Conservation (phyloP, 129 eudicot species). For the Escallonia herrerae region DNA sequence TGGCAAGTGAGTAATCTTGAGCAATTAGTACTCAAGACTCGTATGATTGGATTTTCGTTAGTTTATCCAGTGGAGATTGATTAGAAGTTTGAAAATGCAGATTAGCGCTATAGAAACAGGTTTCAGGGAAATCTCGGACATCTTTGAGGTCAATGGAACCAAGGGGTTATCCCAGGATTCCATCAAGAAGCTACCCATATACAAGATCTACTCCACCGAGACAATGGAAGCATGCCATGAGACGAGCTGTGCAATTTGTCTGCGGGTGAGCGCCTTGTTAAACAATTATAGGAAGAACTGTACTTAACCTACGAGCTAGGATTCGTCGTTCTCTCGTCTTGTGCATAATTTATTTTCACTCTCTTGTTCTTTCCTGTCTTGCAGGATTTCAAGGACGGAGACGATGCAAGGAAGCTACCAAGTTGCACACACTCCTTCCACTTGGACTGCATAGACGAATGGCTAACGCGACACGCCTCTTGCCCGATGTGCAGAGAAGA, state of each 20-base stretch:
- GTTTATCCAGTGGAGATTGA: too few species aligned
- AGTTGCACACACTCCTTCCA: conserved; percentile 60
- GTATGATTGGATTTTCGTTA: too few species aligned
- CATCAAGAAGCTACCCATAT: conserved; percentile 41
- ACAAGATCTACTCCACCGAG: conserved; percentile 13
- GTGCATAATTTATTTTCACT: too few species aligned
- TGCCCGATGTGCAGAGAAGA: conserved; percentile 69
- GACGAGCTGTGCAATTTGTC: conserved; percentile 48
- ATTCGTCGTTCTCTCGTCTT: too few species aligned
- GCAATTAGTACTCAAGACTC: too few species aligned
- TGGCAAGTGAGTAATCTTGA: conserved; percentile 52
- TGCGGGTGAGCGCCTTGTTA: conserved; percentile 20
- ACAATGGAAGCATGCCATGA: conserved; percentile 12
- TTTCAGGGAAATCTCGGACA: conserved; percentile 45
- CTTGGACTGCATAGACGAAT: conserved; percentile 56
- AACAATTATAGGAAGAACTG: not conserved
- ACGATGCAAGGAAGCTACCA: conserved; percentile 41
- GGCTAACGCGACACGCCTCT: conserved; percentile 54
- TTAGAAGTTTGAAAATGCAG: conserved; percentile 23
- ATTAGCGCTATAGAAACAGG: conserved; percentile 39
- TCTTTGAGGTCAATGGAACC: conserved; percentile 31
- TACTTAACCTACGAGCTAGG: too few species aligned
- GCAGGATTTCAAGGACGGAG: conserved; percentile 48
- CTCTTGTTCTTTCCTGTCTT: not conserved
- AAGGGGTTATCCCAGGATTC: conserved; percentile 47